A percentile compares a stretch with the other conserved stretches of the same genome.
phyloP scores from a whole-genome alignment of 371 early-diverging fungal genomes.

The Coemansia linderi region DNA sequence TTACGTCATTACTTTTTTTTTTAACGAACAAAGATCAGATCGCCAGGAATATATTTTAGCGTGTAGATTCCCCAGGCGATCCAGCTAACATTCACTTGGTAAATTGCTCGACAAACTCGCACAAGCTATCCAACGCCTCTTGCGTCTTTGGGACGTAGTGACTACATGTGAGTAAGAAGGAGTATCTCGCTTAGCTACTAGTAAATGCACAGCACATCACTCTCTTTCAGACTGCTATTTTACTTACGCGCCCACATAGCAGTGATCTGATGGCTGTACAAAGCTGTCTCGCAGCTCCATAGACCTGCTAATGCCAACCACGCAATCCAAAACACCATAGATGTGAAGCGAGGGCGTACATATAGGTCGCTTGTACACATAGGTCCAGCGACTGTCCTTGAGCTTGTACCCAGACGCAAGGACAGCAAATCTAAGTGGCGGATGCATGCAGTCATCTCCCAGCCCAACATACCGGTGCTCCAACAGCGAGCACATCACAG shows the following conservation, averaged over 20 bases:
- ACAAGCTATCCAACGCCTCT: constrained; percentile 17
- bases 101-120: constrained; percentile 27
- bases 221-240: not conserved
- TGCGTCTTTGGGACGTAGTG: constrained; percentile 43
- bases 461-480: constrained; percentile 17
- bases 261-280: constrained; percentile 14
- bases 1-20: not conserved
- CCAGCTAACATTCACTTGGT: not conserved
- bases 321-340: constrained; percentile 38
- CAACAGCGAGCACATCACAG: constrained; percentile 30
- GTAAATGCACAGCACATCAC: not conserved
- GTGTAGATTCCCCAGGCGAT: not conserved
- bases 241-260: constrained; percentile 42
- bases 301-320: constrained; percentile 33
- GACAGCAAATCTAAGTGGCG: constrained; percentile 23
- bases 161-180: constrained; percentile 13
- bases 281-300: constrained; percentile 26
- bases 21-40: not conserved
- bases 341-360: constrained; percentile 24
- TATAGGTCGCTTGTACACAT: constrained; percentile 18
- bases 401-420: constrained; percentile 36
- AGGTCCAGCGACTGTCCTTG: constrained; percentile 20
- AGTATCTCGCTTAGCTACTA: not conserved
- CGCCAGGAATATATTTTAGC: not conserved
- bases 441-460: constrained; percentile 7